Base-by-base conservation (phyloP, 805 yeast genomes). In the Torulaspora indica region DNA sequence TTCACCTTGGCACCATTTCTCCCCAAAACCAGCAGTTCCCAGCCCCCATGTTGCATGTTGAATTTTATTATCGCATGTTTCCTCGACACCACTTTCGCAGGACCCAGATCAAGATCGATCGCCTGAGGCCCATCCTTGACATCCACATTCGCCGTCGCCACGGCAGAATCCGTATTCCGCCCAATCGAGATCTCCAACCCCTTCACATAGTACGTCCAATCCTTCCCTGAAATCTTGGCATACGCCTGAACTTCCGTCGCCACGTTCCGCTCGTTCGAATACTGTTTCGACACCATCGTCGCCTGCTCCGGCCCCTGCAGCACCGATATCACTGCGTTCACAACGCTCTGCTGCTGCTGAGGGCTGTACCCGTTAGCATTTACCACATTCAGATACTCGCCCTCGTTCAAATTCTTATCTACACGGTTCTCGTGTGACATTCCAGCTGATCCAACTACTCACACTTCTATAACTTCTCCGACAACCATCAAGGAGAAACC, bases 41-140 rank as follows among this genome's bases (percentile, higher is more conserved):
- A 93, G 45, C 78, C 72, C 43, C 96, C 79, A 32, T 77, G 68
- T 46, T 76, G 78, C 51, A 81, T 69, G 62, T 90, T 87, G 65
- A 86, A 93, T 40, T 78, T 76, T 43, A 93, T 89, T 13, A 76
- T 66, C 0, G 98, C 98, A 63, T 93, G 98, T 54, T 77, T 81
- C 51, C 99, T 78, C 17, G 93, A 82, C 3, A 93, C 98, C n/a
- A 93, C 95, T 65, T 91, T 91, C 8, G 96, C 91, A 1, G 98
- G 98, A 1, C 97, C 97, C 56, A 93, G 70, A 65, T 93, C 98
- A 38, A 91, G 91, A 58, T 89, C 42, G 13, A 47, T 43, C 2
- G 39, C 27, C n/a, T 20, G 29, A 5, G 35, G 18, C 5, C 89
- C 30, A 81, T 29, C 15, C 28, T 38, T 38, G 12, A 9, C 31